A percentile compares a stretch with the other conserved stretches of the same genome.
phyloP scores from a whole-genome alignment of 371 early-diverging fungal species.

The Lichtheimia ornata region DNA sequence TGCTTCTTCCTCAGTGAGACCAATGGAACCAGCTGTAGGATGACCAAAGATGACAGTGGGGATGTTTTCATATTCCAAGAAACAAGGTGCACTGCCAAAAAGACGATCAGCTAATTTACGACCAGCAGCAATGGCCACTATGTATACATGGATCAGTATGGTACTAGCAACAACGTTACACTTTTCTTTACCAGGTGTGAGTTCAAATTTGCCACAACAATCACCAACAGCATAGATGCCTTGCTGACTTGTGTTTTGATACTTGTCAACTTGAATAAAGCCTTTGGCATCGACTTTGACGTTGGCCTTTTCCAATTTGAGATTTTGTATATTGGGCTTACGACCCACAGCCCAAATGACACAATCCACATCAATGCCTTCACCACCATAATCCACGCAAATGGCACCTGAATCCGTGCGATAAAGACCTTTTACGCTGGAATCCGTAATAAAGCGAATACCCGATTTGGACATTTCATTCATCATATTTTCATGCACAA shows the following conservation, averaged over 20 bases:
- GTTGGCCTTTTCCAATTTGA: conserved; percentile 71
- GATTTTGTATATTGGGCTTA: conserved; percentile 62
- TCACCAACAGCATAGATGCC: conserved; percentile 94
- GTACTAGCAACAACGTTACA: not conserved
- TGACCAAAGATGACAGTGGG: conserved; percentile 97
- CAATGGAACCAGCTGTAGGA: conserved; percentile 88
- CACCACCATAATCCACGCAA: conserved; percentile 43
- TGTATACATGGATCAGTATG: not conserved
- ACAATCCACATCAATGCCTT: conserved; percentile 61
- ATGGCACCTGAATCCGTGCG: conserved; percentile 28
- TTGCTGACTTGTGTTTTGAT: conserved; percentile 77
- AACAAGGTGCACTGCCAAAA: conserved; percentile 77
- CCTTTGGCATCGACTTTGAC: conserved; percentile 66
- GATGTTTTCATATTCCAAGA: conserved; percentile 86
- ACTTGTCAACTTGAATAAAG: conserved; percentile 82
- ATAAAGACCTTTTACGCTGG: conserved; percentile 51
- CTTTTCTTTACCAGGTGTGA: conserved; percentile 80
- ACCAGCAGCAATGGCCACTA: conserved; percentile 93
- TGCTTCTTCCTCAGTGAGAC: conserved; percentile 87
- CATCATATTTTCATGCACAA: conserved; percentile 83
- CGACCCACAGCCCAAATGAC: conserved; percentile 92
- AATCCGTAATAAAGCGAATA: conserved; percentile 73
- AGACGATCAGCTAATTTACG: conserved; percentile 89
- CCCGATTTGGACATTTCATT: conserved; percentile 76
- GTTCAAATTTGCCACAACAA: conserved; percentile 85